Evolutionary conservation across 1,284 basidiomycete species (phyloP).

Genomic region (Cutaneotrichosporon spelunceum): DNA sequence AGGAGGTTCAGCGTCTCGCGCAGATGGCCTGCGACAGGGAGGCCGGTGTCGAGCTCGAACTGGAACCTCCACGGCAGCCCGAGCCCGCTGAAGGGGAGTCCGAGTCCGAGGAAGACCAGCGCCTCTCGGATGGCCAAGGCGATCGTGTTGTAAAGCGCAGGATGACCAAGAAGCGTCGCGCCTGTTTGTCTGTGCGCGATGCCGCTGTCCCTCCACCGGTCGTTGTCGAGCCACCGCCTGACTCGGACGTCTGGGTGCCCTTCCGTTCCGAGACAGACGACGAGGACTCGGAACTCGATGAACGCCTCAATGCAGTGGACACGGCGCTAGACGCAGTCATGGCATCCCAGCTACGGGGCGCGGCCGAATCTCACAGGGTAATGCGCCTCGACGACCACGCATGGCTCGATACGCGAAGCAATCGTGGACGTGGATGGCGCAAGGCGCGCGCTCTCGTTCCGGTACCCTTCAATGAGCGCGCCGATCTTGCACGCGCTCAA

Average conservation of each 20-base stretch:
- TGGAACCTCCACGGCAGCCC: background rate
- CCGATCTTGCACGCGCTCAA: background rate
- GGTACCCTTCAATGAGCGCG: background rate
- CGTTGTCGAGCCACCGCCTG: background rate
- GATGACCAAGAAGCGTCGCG: background rate
- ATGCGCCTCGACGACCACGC: background rate
- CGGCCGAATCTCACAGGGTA: background rate
- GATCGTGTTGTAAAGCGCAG: background rate
- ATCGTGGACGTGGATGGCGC: background rate
- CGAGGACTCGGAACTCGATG: conserved; percentile 15
- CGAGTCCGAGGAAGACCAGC: background rate
- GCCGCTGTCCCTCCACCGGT: background rate
- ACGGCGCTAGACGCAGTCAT: conserved; percentile 5
- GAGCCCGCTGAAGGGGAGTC: background rate
- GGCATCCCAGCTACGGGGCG: background rate
- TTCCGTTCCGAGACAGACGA: conserved; percentile 7
- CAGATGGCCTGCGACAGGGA: background rate
- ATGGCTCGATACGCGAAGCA: conserved; percentile 1
- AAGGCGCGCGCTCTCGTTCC: background rate
- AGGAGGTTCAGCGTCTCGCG: background rate
- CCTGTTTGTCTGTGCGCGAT: background rate
- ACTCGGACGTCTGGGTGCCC: background rate
- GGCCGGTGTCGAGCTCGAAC: background rate
- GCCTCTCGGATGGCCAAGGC: background rate
- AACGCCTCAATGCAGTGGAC: conserved; percentile 8